Evolutionary conservation across 2,329 filamentous ascomycete species (phyloP).

Genomic region (Verticillium klebahnii): DNA sequence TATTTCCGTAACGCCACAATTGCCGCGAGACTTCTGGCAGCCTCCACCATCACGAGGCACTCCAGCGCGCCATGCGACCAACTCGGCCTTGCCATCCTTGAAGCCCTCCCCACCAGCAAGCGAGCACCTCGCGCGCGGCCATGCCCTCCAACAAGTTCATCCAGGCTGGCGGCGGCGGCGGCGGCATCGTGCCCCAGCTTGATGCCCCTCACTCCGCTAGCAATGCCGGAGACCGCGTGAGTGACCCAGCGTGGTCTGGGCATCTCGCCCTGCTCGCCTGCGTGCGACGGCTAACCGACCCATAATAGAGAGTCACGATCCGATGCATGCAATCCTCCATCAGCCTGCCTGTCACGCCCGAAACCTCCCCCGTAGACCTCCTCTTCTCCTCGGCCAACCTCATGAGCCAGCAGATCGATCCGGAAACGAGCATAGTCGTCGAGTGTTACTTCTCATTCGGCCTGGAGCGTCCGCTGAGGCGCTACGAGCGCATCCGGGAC

Average conservation of each 20-base stretch:
- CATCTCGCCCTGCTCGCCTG: not conserved
- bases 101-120: not conserved
- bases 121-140: not conserved
- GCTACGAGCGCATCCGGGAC: conserved; percentile 81
- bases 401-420: conserved; percentile 60
- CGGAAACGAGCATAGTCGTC: conserved; percentile 63
- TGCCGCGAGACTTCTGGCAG: not conserved
- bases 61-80: not conserved
- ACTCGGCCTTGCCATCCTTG: not conserved
- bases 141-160: conserved; percentile 23
- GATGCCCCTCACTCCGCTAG: conserved; percentile 79
- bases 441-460: conserved; percentile 74
- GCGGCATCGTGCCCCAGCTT: conserved; percentile 44
- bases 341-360: conserved; percentile 65
- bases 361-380: conserved; percentile 71
- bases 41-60: not conserved
- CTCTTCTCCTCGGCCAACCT: conserved; percentile 61
- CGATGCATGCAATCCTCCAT: conserved; percentile 67
- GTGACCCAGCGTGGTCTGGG: conserved; percentile 18
- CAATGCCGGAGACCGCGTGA: conserved; percentile 72
- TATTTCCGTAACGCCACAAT: not conserved
- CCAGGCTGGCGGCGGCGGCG: conserved; percentile 38
- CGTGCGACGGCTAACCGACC: conserved; percentile 2
- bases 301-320: conserved; percentile 60
- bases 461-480: conserved; percentile 75